Evolutionary conservation across 441 rosid genomes (phyloP), one percentile per base, ranked within the genome.

Genomic region (Rhodomyrtus psidioides): DNA sequence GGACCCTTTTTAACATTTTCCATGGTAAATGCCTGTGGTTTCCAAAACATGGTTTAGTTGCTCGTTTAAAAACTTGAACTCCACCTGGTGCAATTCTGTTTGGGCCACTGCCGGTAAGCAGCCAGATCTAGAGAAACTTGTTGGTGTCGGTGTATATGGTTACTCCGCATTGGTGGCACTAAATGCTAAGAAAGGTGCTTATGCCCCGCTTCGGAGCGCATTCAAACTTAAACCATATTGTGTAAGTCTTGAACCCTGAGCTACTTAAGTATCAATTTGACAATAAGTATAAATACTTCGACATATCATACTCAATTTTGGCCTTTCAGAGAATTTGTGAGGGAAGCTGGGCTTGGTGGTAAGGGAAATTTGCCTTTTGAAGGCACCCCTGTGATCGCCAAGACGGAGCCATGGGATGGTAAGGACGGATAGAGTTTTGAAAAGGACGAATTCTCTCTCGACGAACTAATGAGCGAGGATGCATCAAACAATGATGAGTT

Each of bases 91-190:
- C 95, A 97, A 99, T 88, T 96, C 89, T 90, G 91, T 96, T 51
- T 97, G 99, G 99, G 94, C 91, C 58, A 98, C 99, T 79, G 97
- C 99, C 9, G 96, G 96, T 85, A 94, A 93, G 91, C 98, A 97
- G 88, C 95, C 96, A 28, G 97, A 95, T 92, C 94, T 97, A 57
- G 99, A 97, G 91, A 94, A 90, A 53, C 91, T 57, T n/a, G 98
- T 97, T 23, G 94, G 94, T 26, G 98, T 97, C 57, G 99, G 99
- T 60, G 99, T 98, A 87, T 97, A 97, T 21, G 99, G 99, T 17
- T 97, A 96, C 85, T 98, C 99, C 10, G 99, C 99, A 81, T 90
- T 97, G 87, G 97, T 97, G 55, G 99, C 99, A 54, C 89, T 97
- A 94, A 97, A 97, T 86, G 89, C 92, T 84, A 97, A 97, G 95